Conservation (phyloP, 805 yeast genomes). For the Pichia nanzhaoensis region DNA sequence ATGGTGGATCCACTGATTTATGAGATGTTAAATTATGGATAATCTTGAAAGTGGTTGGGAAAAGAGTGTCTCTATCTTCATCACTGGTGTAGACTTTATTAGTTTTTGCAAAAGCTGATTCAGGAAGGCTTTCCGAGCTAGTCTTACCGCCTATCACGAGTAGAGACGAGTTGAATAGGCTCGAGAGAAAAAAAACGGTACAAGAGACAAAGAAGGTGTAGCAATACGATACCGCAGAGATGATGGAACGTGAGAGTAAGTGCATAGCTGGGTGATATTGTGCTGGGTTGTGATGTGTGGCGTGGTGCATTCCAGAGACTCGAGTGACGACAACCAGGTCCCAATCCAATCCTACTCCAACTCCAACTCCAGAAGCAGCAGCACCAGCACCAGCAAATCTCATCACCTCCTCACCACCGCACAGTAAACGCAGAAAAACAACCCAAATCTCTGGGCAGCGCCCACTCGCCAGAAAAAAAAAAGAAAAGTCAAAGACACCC, state of each 20-base stretch:
- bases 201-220: neutral
- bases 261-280: neutral
- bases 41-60: neutral
- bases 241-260: neutral
- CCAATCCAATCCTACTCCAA: no score
- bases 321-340: no score
- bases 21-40: neutral
- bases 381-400: no score
- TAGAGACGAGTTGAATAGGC: conserved; percentile 3
- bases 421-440: neutral
- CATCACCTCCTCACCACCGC: no score
- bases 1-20: neutral
- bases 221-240: neutral
- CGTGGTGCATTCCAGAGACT: no score
- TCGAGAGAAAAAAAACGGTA: neutral
- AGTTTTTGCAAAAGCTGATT: neutral
- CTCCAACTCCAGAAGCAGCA: no score
- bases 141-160: neutral
- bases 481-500: no score
- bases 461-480: no score
- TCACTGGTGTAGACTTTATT: neutral
- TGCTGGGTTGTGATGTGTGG: neutral
- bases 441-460: no score
- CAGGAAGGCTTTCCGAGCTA: neutral
- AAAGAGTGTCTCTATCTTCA: neutral